These are phyloP conservation scores for Lachancea sp. DNA, from an alignment of 805 yeast genomes.

Conservation along the genomic window DNA sequence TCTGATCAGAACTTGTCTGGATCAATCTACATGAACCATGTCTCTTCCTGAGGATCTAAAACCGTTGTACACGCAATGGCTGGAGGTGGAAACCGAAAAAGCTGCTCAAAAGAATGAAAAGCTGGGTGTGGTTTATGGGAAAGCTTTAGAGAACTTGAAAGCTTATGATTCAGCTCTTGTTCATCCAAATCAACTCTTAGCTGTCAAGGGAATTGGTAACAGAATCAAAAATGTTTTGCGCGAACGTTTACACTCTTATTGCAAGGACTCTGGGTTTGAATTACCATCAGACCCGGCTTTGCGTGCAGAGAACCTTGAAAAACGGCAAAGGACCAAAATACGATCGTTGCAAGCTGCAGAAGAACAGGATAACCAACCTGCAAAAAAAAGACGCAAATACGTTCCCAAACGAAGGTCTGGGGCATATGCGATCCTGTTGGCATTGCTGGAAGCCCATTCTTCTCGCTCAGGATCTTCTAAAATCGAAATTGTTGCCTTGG, in stretches of 20 bases:
- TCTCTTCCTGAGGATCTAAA: constrained; percentile 44
- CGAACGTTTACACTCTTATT: constrained; percentile 44
- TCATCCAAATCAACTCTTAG: constrained; percentile 52
- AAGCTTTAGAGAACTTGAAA: constrained; percentile 48
- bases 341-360: constrained; percentile 11
- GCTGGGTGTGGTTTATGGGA: constrained; percentile 44
- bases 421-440: constrained; percentile 72
- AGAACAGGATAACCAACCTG: constrained; percentile 14
- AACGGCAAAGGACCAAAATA: constrained; percentile 12
- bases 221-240: constrained; percentile 51
- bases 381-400: constrained; percentile 38
- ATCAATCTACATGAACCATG: constrained; percentile 16
- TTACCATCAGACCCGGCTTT: constrained; percentile 35
- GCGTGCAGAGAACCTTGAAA: constrained; percentile 12
- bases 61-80: constrained; percentile 49
- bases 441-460: constrained; percentile 45
- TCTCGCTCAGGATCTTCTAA: constrained; percentile 53
- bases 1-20: too few relatives aligned
- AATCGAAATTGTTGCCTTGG: constrained; percentile 49
- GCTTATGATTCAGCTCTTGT: constrained; percentile 39
- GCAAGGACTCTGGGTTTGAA: constrained; percentile 44
- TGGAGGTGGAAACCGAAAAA: constrained; percentile 45
- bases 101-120: constrained; percentile 47
- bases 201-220: constrained; percentile 66
- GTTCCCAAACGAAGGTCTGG: constrained; percentile 76